phyloP scores from a whole-genome alignment of 148 eudicot species.

The Camellia sinensis region DNA sequence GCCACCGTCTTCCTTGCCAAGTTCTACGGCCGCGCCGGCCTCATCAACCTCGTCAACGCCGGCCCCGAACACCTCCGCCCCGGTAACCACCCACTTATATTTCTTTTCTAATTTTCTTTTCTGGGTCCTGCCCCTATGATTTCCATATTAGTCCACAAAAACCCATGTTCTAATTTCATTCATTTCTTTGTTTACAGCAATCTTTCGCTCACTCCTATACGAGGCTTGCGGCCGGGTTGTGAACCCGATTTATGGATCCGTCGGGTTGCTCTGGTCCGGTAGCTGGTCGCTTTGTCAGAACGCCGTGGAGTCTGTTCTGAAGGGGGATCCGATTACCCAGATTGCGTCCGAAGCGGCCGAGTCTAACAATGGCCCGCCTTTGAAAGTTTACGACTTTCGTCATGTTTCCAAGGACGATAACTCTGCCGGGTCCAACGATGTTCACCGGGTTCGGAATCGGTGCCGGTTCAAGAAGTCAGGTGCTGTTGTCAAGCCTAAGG shows the following conservation, averaged over 20 bases:
- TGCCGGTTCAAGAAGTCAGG: slow-evolving; percentile 52
- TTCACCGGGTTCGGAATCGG: slow-evolving; percentile 47
- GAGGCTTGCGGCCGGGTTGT: slow-evolving; percentile 87
- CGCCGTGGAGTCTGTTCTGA: slow-evolving; percentile 66
- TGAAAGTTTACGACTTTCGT: slow-evolving; percentile 66
- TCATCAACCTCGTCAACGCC: slow-evolving; percentile 68
- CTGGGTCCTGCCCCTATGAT: no score
- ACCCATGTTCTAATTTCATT: not conserved
- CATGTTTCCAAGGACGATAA: slow-evolving; percentile 55
- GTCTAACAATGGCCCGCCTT: slow-evolving; percentile 38
- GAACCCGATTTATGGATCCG: slow-evolving; percentile 77
- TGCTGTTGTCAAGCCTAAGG: slow-evolving; percentile 27
- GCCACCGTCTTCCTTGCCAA: slow-evolving; percentile 91
- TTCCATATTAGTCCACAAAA: not conserved
- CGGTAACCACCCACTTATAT: slow-evolving; percentile 30
- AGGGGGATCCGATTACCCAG: slow-evolving; percentile 55
- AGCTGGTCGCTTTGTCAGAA: slow-evolving; percentile 65
- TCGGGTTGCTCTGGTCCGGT: slow-evolving; percentile 71
- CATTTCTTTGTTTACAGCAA: slow-evolving; percentile 37
- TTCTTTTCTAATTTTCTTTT: no score
- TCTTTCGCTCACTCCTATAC: slow-evolving; percentile 64
- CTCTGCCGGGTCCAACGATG: slow-evolving; percentile 21
- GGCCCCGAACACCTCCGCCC: slow-evolving; percentile 76
- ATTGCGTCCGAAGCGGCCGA: slow-evolving; percentile 41
- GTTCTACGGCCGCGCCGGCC: slow-evolving; percentile 89